A percentile compares a stretch with the other conserved stretches of the same genome.
Evolutionary conservation across 371 early-diverging fungal species (phyloP).

Genomic region (Mucor indicus): DNA sequence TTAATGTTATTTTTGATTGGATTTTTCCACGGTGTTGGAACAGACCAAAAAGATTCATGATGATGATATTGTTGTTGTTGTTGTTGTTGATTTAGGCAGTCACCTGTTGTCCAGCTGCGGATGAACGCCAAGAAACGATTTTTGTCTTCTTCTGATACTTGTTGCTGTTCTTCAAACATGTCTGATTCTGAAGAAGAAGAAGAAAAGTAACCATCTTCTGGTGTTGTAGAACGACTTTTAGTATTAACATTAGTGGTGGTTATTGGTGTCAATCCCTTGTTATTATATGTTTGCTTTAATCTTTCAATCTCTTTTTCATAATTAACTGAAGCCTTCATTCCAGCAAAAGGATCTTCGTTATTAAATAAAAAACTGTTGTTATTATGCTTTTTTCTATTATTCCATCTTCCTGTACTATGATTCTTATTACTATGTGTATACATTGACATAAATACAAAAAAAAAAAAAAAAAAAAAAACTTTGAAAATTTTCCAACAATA

Average conservation of each 20-base stretch:
- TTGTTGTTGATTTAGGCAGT: conserved; percentile 39
- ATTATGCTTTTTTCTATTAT: not conserved
- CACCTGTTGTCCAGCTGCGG: conserved; percentile 46
- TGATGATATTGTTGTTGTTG: too few species aligned
- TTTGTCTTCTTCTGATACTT: conserved; percentile 39
- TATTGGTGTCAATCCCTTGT: conserved; percentile 41
- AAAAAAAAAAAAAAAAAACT: too few species aligned
- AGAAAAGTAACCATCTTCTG: conserved; percentile 10
- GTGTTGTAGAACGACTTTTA: conserved; percentile 17
- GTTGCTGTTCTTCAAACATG: too few species aligned
- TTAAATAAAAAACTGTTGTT: too few species aligned
- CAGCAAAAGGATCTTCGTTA: conserved; percentile 39
- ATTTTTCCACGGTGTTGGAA: conserved; percentile 35
- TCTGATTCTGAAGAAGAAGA: conserved; percentile 9
- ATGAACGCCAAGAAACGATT: conserved; percentile 39
- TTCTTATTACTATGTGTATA: too few species aligned
- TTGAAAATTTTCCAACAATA: too few species aligned
- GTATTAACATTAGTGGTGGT: too few species aligned
- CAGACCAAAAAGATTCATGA: conserved; percentile 37
- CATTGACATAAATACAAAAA: too few species aligned
- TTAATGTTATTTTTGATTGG: too few species aligned
- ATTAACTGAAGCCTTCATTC: conserved; percentile 41
- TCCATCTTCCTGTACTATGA: too few species aligned
- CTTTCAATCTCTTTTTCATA: conserved; percentile 46
- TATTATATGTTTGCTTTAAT: too few species aligned